Evolutionary conservation across 2,329 filamentous ascomycete species (phyloP), one percentile per base, ranked within the genome.

Genomic region (Phialemonium atrogriseum): DNA sequence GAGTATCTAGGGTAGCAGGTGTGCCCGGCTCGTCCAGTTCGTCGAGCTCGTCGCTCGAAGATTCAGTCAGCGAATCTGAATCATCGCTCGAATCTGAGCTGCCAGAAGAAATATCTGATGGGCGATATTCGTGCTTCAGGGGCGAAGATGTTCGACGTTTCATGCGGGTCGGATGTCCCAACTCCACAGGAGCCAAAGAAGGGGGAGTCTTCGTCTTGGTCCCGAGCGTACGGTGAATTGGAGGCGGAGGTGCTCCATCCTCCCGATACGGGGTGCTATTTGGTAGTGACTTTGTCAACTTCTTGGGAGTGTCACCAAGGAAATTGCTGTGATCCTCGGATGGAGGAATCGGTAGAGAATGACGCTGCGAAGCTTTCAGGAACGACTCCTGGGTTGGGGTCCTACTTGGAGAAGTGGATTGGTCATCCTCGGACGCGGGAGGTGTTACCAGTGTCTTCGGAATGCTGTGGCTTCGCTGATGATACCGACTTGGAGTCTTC

Each of bases 111-210:
- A 66, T 57, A 30, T 79, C 74, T 1, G 91, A 96, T 10, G 89
- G 89, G 40, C 88, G 80, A 48, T 95, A 98, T 59, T 98, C 89
- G 51, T 96, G 89, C 61, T 98, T 98, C 30, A 98, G 66, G 1
- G 91, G 91, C 2, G 91, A 98, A 0, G 91, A 96, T 2, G 78
- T 82, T 12, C 87, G 77, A 26, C 88, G 76, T 49, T 80, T 73
- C 14, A 74, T 42, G 54, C 54, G 67, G 41, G 53, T 55, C 47
- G 51, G 59, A 51, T 40, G 61, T 47, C 34, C 57, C 44, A 45
- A 55, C 45, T 62, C 78, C 48, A 49, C 64, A 50, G 54, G 77
- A 43, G 52, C 66, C 35, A 37, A 62, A 11, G 21, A 10, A 58
- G 48, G 61, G 52, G 41, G 49, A 29, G 52, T 47, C 41, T 58